Evolutionary conservation across 768 basidiomycete genomes (phyloP), one percentile per base, ranked within the genome.

Genomic region (Suillus spraguei): DNA sequence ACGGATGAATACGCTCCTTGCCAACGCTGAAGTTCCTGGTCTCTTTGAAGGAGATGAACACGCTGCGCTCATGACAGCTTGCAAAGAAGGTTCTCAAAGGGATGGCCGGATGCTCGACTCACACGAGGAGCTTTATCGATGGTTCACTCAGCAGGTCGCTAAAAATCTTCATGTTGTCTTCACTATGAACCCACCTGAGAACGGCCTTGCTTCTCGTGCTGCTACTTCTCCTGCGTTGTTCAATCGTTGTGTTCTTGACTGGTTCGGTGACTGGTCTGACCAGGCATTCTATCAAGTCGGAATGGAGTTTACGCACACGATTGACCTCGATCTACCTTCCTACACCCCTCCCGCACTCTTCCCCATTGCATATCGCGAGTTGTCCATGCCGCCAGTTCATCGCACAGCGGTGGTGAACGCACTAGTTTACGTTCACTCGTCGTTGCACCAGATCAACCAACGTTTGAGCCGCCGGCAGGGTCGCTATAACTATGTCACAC

Each of bases 31-130:
- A 76, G 96, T 99, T n/a, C 97, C 97, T 0, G 97, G 97, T 76
- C 84, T 99, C n/a, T 99, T 99, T 74, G 97, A 99, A 77, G 97
- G 97, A n/a, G 97, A 99, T 70, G 97, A 99, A 73, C 91, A 98
- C 74, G 89, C 97, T 22, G 94, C 96, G 59, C 81, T 99, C 63
- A 99, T 99, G 96, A 99, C 97, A 5, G 95, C 97, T 1, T 99
- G 97, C 80, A 98, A 97, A 74, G 97, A 99, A 77, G 97, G 97
- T 6, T 97, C 97, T n/a, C 96, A 98, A 72, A 88, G 97, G 16
- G 97, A 99, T 67, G 97, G 97, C 13, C 80, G 98, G 36, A 99
- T 99, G 95, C 82, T 99, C 10, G 97, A 99, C 78, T 97, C 96
- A 39, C 95, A 92, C 61, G 97, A 99, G 70, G 97, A 99, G 73